A percentile compares a stretch with the other conserved stretches of the same genome.
Evolutionary conservation across 805 yeast genomes (phyloP).

Genomic region (Lachancea meyersii): DNA sequence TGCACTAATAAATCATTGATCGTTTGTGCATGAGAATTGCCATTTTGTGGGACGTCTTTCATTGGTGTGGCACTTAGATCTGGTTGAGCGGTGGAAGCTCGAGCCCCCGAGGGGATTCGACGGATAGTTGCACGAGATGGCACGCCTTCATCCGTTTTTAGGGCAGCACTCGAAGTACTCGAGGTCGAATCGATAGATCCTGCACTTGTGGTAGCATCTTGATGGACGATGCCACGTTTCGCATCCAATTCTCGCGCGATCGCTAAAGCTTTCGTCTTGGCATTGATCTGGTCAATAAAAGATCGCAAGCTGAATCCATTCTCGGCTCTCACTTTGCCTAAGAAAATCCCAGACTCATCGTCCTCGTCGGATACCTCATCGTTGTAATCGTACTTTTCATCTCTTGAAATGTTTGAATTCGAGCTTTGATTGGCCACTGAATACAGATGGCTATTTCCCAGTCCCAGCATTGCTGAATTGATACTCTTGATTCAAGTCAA

Average conservation of each 20-base stretch:
- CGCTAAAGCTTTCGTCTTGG: conserved; percentile 19
- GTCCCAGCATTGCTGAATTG: conserved; percentile 7
- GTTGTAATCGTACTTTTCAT: conserved; percentile 17
- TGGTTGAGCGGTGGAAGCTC: conserved; percentile 16
- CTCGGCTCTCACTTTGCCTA: conserved; percentile 4
- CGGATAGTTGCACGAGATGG: conserved; percentile 14
- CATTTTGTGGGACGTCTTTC: conserved; percentile 9
- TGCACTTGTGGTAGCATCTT: conserved; percentile 10
- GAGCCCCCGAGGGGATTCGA: conserved; percentile 19
- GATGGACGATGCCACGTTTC: conserved; percentile 14
- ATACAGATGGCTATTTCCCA: conserved; percentile 5
- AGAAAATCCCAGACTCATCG: conserved; percentile 7
- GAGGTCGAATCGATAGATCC: conserved; percentile 7
- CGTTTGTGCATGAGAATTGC: conserved; percentile 11
- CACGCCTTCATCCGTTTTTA: conserved; percentile 1
- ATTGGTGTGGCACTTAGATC: conserved; percentile 17
- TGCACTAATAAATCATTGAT: conserved; percentile 19
- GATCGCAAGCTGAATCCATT: conserved; percentile 7
- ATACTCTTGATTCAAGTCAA: neutral
- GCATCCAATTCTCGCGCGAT: conserved; percentile 18
- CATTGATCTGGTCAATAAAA: conserved; percentile 10
- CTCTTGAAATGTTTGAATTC: conserved; percentile 8
- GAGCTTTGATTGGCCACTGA: conserved; percentile 4
- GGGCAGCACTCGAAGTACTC: conserved; percentile 5
- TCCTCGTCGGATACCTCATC: conserved; percentile 13